Conservation (phyloP, 2,329 filamentous ascomycete species). For the Zymoseptoria pseudotritici region DNA sequence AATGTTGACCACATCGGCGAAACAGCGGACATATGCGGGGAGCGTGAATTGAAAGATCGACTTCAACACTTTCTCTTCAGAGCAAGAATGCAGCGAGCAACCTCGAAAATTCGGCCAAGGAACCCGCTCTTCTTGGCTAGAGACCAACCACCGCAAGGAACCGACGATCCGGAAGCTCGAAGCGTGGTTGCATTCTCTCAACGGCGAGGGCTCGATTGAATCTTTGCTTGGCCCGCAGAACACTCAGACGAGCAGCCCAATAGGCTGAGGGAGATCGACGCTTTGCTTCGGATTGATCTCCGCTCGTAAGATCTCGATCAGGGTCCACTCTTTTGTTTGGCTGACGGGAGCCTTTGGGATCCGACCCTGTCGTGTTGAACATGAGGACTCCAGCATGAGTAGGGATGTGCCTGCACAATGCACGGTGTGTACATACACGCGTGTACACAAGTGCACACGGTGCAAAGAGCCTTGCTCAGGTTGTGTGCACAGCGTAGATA, state of each 20-base stretch:
- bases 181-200: not conserved
- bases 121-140: not conserved
- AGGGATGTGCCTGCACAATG: no score
- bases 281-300: not conserved
- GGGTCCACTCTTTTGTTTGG: not conserved
- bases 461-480: no score
- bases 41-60: not conserved
- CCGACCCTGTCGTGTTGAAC: not conserved
- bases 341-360: not conserved
- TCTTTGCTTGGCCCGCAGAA: not conserved
- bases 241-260: not conserved
- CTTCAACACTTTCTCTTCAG: not conserved
- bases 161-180: not conserved
- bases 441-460: no score
- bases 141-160: not conserved
- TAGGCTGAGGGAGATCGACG: not conserved
- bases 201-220: not conserved
- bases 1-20: not conserved
- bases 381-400: not conserved
- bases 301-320: not conserved
- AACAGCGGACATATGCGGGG: not conserved
- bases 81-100: not conserved
- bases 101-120: not conserved
- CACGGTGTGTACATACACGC: no score
- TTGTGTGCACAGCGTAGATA: no score